Evolutionary conservation across 345 rosid genomes (phyloP), one percentile per base, ranked within the genome.

Genomic region (Rhizophora mangle): DNA sequence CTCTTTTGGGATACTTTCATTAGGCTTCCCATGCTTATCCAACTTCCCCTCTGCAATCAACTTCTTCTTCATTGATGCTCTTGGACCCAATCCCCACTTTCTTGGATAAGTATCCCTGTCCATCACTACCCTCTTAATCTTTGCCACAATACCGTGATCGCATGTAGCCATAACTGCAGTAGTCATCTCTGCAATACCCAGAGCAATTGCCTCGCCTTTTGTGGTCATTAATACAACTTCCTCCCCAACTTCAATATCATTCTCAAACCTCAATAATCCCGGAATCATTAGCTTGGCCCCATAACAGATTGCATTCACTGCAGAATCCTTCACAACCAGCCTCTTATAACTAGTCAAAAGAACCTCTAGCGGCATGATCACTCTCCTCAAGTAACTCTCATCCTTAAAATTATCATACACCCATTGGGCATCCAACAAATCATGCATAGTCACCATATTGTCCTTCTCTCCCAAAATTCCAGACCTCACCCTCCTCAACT

Each of bases 401-500:
- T 91, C 96, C 32, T 81, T 77, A 30, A 78, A 70, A 31, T 86
- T 86, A 64, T 90, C 90, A 71, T 86, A 85, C 63, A 86, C 67
- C 91, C 89, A 93, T 66, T 91, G 98, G 19, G 93, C 97, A 81
- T 94, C 98, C 96, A 94, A 87, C 26, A 91, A 87, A 87, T 91
- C 98, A 60, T 94, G 97, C 98, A 94, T 91, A 0, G 96, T 89
- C 66, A 94, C 97, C 98, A 94, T 94, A 68, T 94, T 94, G 84
- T 94, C 93, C 65, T 74, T 89, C 84, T 94, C 98, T 1, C 98
- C 98, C 51, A 71, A 71, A 65, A 94, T 94, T 39, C 98, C 98
- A 34, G 98, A 94, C 82, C 98, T 78, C 37, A 91, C 98, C 64
- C 98, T 88, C 75, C 98, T 85, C 68, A 94, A 80, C 70, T 94